Base-by-base conservation (phyloP, 2,329 filamentous ascomycete genomes). In the Chrysosporium keratinophilum region DNA sequence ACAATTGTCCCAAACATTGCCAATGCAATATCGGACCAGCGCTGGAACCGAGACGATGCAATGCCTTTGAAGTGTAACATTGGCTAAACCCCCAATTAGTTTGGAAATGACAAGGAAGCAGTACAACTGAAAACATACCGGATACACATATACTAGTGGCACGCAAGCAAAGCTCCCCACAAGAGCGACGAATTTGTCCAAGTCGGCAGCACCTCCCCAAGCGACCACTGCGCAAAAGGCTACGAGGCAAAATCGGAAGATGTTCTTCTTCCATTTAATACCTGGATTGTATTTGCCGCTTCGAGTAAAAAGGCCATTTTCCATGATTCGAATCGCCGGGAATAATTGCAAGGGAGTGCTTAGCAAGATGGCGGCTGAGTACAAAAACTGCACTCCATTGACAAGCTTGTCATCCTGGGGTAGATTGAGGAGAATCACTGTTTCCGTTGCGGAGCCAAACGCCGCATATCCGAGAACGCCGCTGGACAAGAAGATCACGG, bases 201-300 rank as follows among this genome's bases (percentile, higher is more conserved):
- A 74, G 70, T 97, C 85, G 61, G 88, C 87, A 2, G 93, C 91
- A 57, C 93, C 93, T 43, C 84, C 83, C 88, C 89, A 98, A 1
- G 91, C 91, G 60, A 98, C 85, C 55, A 83, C 71, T 0, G 90
- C 87, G 65, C 93, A 97, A 20, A 93, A 71, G 64, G 87, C 80
- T 49, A 97, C 93, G 58, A 96, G 82, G 65, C 91, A 84, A 76
- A 97, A 98, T 52, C 93, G 85, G 76, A 95, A 98, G 34, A 85
- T 75, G 63, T 98, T 98, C 82, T 98, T 98, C 78, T 97, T 87
- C 93, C 93, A 98, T 75, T 98, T 98, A 76, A 98, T 95, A 66
- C 88, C 93, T 0, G 89, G 90, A 67, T 97, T 96, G 74, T 96
- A 95, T 72, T 98, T 98, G 62, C 93, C 90, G 58, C 89, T 95